These are phyloP conservation scores for Pisolithus albus DNA, from an alignment of 768 basidiomycete species.

Conservation along the genomic window DNA sequence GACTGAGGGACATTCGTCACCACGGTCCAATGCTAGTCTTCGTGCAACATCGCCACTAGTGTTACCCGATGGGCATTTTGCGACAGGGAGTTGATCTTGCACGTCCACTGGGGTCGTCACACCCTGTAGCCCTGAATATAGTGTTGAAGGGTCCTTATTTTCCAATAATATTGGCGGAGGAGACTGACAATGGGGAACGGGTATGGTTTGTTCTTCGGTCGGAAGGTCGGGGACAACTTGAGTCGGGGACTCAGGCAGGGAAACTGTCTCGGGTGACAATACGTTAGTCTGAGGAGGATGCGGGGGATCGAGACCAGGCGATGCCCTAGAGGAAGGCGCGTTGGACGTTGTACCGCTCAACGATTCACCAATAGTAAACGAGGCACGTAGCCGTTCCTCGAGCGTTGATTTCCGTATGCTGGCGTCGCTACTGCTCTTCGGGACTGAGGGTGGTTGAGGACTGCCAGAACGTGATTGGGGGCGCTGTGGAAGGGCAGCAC, in stretches of 20 bases:
- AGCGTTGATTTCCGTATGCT: constrained; percentile 49
- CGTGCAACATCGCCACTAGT: neutral
- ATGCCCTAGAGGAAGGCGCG: constrained; percentile 32
- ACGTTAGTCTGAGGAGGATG: constrained; percentile 25
- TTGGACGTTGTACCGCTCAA: constrained; percentile 38
- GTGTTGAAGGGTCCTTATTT: neutral
- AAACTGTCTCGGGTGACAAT: constrained; percentile 37
- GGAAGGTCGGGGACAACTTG: constrained; percentile 1
- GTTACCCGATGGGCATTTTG: neutral
- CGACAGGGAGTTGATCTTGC: too few relatives aligned
- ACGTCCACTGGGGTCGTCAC: too few relatives aligned
- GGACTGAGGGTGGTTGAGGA: constrained; percentile 16
- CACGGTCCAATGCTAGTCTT: neutral
- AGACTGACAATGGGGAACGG: neutral
- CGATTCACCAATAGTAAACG: constrained; percentile 50
- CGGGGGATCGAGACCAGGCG: constrained; percentile 30
- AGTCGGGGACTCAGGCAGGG: constrained; percentile 38
- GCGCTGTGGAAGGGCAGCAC: constrained; percentile 30
- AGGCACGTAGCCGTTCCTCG: constrained; percentile 72
- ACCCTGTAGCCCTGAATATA: too few relatives aligned
- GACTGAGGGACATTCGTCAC: neutral
- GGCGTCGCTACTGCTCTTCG: constrained; percentile 13
- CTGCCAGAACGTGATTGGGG: constrained; percentile 19
- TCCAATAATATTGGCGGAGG: neutral
- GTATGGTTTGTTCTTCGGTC: neutral